A percentile compares a stretch with the other conserved stretches of the same genome.
Conservation (phyloP, 2,329 filamentous ascomycete species). For the Fusarium udum region DNA sequence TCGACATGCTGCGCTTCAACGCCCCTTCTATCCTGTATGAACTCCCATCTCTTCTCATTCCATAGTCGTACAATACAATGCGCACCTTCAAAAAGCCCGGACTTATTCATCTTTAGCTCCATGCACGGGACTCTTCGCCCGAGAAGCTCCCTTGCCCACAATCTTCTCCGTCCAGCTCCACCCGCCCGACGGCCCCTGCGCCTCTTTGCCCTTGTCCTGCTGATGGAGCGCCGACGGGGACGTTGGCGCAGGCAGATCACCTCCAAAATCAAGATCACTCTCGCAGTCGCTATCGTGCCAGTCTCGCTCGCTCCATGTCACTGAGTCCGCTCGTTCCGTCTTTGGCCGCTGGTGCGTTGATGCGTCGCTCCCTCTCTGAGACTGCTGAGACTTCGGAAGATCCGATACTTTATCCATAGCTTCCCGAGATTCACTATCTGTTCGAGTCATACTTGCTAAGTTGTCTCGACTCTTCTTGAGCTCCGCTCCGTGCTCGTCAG, state of each 20-base stretch:
- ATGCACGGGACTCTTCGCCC: slow-evolving; percentile 44
- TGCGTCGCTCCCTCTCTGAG: slow-evolving; percentile 35
- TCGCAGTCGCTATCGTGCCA: slow-evolving; percentile 41
- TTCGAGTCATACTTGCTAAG: slow-evolving; percentile 26
- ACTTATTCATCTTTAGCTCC: slow-evolving; percentile 19
- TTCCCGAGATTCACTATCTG: slow-evolving; percentile 46
- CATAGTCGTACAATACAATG: slow-evolving; percentile 12
- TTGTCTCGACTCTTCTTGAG: slow-evolving; percentile 54
- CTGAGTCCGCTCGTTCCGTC: slow-evolving; percentile 58
- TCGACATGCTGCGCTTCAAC: slow-evolving; percentile 1
- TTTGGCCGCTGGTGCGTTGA: slow-evolving; percentile 24
- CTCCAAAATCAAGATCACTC: slow-evolving; percentile 43
- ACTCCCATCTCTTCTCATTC: slow-evolving; percentile 2
- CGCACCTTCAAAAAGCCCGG: neutral
- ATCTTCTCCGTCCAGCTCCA: slow-evolving; percentile 68
- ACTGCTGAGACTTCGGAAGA: slow-evolving; percentile 48
- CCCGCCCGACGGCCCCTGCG: slow-evolving; percentile 35
- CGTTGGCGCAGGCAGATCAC: slow-evolving; percentile 28
- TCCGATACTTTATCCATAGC: slow-evolving; percentile 59
- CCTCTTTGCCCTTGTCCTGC: slow-evolving; percentile 37
- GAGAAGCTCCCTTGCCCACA: slow-evolving; percentile 54
- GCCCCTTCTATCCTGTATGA: slow-evolving; percentile 33
- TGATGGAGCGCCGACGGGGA: slow-evolving; percentile 23
- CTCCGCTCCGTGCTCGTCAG: slow-evolving; percentile 73
- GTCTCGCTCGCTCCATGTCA: slow-evolving; percentile 67